A percentile compares a stretch with the other conserved stretches of the same genome.
Conservation (phyloP, 106 monocot genomes). For the Gastrodia elata region DNA sequence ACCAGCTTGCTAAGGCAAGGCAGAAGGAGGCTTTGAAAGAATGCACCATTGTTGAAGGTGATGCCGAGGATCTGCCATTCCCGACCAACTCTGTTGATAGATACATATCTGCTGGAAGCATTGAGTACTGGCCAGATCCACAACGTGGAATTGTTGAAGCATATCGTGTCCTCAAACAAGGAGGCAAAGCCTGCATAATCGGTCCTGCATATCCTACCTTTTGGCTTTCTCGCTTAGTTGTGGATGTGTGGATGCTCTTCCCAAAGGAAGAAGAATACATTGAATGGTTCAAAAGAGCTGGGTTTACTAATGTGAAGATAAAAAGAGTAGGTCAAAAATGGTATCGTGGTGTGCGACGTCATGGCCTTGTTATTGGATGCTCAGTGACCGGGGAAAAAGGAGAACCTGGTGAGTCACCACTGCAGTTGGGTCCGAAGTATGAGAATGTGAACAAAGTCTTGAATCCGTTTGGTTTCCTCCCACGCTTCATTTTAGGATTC, state of each 20-base stretch:
- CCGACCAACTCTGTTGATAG: slow-evolving; percentile 67
- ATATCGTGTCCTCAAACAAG: slow-evolving; percentile 66
- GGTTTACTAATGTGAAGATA: slow-evolving; percentile 73
- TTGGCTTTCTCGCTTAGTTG: slow-evolving; percentile 84
- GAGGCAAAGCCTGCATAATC: slow-evolving; percentile 73
- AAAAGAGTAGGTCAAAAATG: slow-evolving; percentile 91
- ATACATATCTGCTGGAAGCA: slow-evolving; percentile 93
- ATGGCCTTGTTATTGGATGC: slow-evolving; percentile 90
- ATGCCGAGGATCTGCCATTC: slow-evolving; percentile 91
- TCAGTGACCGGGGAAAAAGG: slow-evolving; percentile 90
- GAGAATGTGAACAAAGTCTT: slow-evolving; percentile 82
- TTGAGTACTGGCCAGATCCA: slow-evolving; percentile 95
- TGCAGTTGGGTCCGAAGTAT: slow-evolving; percentile 64
- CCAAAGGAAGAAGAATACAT: slow-evolving; percentile 92
- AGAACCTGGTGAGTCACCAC: slow-evolving; percentile 67
- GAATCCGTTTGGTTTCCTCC: slow-evolving; percentile 78
- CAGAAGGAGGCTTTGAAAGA: slow-evolving; percentile 80
- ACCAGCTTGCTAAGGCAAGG: slow-evolving; percentile 83
- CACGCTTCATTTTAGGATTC: slow-evolving; percentile 79
- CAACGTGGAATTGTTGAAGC: slow-evolving; percentile 86
- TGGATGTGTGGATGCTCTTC: slow-evolving; percentile 95
- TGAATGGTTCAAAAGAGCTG: slow-evolving; percentile 90
- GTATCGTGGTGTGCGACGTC: slow-evolving; percentile 87
- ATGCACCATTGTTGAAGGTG: slow-evolving; percentile 84
- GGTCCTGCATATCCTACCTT: slow-evolving; percentile 91